Percentiles rank a stretch among this genome's conserved stretches.
Conservation (phyloP, 1,139 yeast genomes). For the Entelexis sorbosivorans region DNA sequence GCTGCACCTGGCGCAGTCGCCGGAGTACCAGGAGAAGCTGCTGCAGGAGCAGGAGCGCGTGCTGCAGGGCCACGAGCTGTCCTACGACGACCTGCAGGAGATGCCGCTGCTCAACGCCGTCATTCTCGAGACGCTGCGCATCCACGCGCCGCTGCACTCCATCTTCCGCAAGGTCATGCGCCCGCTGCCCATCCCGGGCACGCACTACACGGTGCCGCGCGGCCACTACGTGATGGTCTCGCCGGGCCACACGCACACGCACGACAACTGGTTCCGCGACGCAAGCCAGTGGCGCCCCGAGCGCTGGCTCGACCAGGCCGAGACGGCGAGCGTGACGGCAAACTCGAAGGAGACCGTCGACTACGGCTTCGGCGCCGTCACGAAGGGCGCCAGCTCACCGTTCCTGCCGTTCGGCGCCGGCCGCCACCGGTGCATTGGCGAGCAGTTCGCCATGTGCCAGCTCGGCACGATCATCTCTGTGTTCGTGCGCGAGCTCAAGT, state of each 20-base stretch:
- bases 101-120: constrained; percentile 72
- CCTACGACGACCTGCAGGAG: constrained; percentile 72
- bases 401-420: constrained; percentile 99
- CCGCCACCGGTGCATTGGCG: constrained; percentile 98
- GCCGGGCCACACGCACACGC: constrained; percentile 82
- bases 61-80: constrained; percentile 37
- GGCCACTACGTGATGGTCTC: constrained; percentile 86
- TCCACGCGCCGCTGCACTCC: constrained; percentile 94
- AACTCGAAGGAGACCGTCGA: constrained; percentile 43
- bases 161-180: constrained; percentile 82
- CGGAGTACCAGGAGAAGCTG: constrained; percentile 70
- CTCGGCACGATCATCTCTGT: constrained; percentile 75
- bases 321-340: constrained; percentile 26
- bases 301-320: constrained; percentile 63
- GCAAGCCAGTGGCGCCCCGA: constrained; percentile 68
- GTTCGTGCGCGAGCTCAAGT: constrained; percentile 62
- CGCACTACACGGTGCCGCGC: constrained; percentile 70
- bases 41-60: constrained; percentile 61
- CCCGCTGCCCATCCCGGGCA: constrained; percentile 68
- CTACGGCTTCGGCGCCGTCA: constrained; percentile 90
- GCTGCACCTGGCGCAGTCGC: constrained; percentile 78
- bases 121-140: constrained; percentile 84
- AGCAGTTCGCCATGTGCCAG: constrained; percentile 93
- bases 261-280: constrained; percentile 62
- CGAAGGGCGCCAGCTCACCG: constrained; percentile 92